A percentile compares a stretch with the other conserved stretches of the same genome.
phyloP scores from a whole-genome alignment of 768 basidiomycete genomes.

The Mycena rebaudengoi region DNA sequence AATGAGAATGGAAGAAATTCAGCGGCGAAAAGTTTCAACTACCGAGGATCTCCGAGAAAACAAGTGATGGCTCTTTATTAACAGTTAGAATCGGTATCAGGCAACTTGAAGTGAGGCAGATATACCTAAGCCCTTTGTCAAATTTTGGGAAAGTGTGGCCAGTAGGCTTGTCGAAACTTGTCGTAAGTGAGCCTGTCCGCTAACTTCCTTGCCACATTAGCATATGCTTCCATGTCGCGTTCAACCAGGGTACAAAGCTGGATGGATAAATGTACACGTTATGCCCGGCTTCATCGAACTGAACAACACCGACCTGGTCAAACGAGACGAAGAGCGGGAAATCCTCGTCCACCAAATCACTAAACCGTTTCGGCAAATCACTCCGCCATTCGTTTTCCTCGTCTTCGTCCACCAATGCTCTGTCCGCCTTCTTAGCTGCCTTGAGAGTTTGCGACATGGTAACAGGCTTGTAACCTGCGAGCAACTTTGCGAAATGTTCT shows the following conservation, averaged over 20 bases:
- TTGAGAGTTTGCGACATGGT: constrained; percentile 8
- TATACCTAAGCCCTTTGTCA: constrained; percentile 62
- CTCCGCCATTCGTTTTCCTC: constrained; percentile 55
- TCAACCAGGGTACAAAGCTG: constrained; percentile 16
- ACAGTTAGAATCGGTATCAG: not conserved
- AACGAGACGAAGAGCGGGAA: constrained; percentile 79
- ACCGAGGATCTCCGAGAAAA: constrained; percentile 76
- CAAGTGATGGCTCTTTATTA: constrained; percentile 62
- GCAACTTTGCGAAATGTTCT: constrained; percentile 53
- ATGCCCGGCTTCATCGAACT: not conserved
- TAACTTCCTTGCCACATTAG: not conserved
- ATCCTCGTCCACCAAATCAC: constrained; percentile 63
- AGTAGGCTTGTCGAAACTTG: constrained; percentile 23
- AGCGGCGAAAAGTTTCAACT: constrained; percentile 6
- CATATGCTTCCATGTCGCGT: constrained; percentile 9
- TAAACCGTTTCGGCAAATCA: constrained; percentile 62
- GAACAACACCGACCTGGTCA: constrained; percentile 54
- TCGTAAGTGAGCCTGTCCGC: constrained; percentile 14
- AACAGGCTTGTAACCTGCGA: constrained; percentile 16
- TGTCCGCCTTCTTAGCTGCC: constrained; percentile 25
- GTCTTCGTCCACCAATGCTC: constrained; percentile 40
- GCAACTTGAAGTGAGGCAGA: not conserved
- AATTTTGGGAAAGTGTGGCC: constrained; percentile 51
- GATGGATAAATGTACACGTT: not conserved
- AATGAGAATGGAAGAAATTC: not conserved